Conservation (phyloP, 306 rosid species). For the Fragaria vesca region DNA sequence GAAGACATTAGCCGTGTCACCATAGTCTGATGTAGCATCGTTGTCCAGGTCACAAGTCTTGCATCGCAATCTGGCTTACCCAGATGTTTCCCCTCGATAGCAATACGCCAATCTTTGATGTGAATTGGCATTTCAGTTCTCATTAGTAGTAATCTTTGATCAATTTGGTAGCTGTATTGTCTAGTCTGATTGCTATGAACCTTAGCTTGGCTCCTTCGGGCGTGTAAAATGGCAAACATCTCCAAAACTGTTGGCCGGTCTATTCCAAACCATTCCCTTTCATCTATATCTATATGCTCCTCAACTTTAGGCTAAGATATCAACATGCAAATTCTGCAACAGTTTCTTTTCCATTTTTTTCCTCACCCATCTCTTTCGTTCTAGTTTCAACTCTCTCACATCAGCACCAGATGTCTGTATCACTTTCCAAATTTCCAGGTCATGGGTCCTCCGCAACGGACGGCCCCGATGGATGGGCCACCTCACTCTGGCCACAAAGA, state of each 20-base stretch:
- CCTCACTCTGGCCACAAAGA: constrained; percentile 13
- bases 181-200: not conserved
- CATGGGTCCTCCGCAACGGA: constrained; percentile 43
- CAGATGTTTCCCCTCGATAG: not conserved
- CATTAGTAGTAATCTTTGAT: not conserved
- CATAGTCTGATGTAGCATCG: not conserved
- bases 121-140: not conserved
- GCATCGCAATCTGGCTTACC: not conserved
- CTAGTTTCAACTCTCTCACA: not conserved
- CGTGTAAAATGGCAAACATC: not conserved
- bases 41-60: not conserved
- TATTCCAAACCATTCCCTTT: not conserved
- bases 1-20: not conserved
- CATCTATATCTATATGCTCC: not conserved
- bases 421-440: constrained; percentile 3
- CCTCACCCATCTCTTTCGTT: not conserved
- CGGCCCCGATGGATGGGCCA: constrained; percentile 44
- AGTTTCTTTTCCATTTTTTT: not conserved
- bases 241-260: not conserved
- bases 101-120: not conserved
- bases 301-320: not conserved
- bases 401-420: not conserved
- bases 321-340: not conserved
- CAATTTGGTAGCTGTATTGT: not conserved
- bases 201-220: not conserved